phyloP scores from a whole-genome alignment of 2,329 filamentous ascomycete species.

The Escovopsis weberi region DNA sequence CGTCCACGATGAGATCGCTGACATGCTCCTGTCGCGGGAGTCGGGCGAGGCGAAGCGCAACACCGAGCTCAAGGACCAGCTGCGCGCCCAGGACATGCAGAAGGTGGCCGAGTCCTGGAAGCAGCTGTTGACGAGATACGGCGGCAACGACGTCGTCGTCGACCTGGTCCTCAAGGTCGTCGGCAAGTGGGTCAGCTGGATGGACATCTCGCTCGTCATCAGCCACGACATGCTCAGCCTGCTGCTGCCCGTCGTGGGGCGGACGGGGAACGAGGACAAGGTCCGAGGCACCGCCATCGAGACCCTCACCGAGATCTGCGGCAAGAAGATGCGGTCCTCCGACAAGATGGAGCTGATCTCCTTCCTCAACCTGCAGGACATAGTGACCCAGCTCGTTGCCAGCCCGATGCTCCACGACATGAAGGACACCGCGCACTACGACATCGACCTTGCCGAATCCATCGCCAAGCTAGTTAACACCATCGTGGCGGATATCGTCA shows the following conservation, averaged over 20 bases:
- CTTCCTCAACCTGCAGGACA: constrained; percentile 74
- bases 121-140: constrained; percentile 70
- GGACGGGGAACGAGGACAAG: constrained; percentile 56
- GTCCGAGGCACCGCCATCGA: constrained; percentile 86
- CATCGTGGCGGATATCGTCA: constrained; percentile 73
- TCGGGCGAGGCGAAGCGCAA: constrained; percentile 71
- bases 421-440: constrained; percentile 72
- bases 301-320: constrained; percentile 87
- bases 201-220: constrained; percentile 86
- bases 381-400: constrained; percentile 72
- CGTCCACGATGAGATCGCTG: constrained; percentile 94
- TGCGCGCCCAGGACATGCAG: constrained; percentile 73
- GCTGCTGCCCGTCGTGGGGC: constrained; percentile 77
- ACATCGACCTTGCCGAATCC: constrained; percentile 87
- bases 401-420: constrained; percentile 69
- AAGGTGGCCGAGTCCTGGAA: constrained; percentile 87
- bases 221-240: constrained; percentile 76
- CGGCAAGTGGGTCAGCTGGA: constrained; percentile 97
- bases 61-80: constrained; percentile 77
- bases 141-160: constrained; percentile 55
- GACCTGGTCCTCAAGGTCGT: constrained; percentile 87
- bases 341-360: constrained; percentile 92
- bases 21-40: constrained; percentile 70
- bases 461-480: constrained; percentile 94
- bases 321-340: constrained; percentile 90